A percentile compares a stretch with the other conserved stretches of the same genome.
Conservation (phyloP, 805 yeast genomes). For the Kodamaea kakaduensis region DNA sequence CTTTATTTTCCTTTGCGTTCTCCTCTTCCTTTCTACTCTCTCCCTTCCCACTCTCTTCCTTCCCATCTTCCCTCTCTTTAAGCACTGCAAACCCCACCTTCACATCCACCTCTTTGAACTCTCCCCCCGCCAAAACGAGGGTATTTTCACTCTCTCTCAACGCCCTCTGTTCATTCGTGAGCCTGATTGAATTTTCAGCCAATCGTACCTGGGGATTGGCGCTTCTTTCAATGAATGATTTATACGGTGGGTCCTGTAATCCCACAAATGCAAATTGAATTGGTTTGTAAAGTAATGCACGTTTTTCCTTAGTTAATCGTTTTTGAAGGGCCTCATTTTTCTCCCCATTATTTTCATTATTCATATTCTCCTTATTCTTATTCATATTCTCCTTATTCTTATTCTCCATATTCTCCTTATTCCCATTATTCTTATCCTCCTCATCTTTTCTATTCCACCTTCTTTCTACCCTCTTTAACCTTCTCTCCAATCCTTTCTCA, state of each 20-base stretch:
- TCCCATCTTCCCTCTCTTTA: no score
- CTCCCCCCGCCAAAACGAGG: slow-evolving; percentile 7
- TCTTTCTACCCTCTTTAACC: slow-evolving; percentile 2
- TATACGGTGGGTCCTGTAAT: slow-evolving; percentile 15
- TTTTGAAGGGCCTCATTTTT: slow-evolving; percentile 1
- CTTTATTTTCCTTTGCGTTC: no score
- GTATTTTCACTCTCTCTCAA: slow-evolving; percentile 15
- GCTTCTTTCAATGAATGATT: slow-evolving; percentile 10
- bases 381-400: slow-evolving; percentile 2
- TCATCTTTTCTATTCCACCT: not conserved
- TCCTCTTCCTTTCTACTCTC: no score
- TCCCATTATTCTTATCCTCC: no score
- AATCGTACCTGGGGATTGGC: slow-evolving; percentile 2
- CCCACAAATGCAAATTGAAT: slow-evolving; percentile 23
- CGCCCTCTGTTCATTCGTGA: slow-evolving; percentile 16
- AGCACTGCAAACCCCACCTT: no score
- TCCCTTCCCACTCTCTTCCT: no score
- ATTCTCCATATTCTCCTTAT: not conserved
- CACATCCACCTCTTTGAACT: not conserved
- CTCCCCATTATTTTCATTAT: not conserved
- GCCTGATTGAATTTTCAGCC: slow-evolving; percentile 10
- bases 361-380: not conserved
- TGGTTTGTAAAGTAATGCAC: slow-evolving; percentile 20
- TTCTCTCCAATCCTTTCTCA: slow-evolving; percentile 6
- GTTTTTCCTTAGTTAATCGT: slow-evolving; percentile 12